Conservation (phyloP, 1,284 basidiomycete species). For the Microstroma glucosiphilum region DNA sequence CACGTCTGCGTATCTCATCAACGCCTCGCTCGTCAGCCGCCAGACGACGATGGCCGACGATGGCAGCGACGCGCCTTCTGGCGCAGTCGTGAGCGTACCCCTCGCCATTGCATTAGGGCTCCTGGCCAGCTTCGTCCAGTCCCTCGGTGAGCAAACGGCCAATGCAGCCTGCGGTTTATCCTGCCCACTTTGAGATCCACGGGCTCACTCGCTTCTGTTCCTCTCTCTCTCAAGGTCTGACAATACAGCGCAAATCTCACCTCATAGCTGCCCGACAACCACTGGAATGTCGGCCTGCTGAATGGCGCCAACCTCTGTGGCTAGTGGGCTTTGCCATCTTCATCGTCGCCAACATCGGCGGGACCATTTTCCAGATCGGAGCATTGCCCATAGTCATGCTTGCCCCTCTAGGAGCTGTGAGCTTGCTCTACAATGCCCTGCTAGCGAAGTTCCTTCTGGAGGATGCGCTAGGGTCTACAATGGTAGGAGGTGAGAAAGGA, state of each 20-base stretch:
- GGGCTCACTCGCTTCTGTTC: too few relatives aligned
- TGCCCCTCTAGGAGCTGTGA: constrained; percentile 76
- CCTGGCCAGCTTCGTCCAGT: constrained; percentile 80
- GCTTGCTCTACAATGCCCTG: constrained; percentile 89
- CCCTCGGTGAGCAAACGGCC: constrained; percentile 53
- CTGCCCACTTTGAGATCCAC: too few relatives aligned
- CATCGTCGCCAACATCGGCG: constrained; percentile 72
- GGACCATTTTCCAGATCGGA: constrained; percentile 90
- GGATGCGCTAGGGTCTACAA: constrained; percentile 75
- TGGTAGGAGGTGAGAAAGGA: constrained; percentile 60
- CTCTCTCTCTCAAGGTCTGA: constrained; percentile 58
- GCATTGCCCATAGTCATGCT: constrained; percentile 59
- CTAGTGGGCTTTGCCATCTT: constrained; percentile 62
- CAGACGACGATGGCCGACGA: too few relatives aligned
- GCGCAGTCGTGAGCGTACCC: constrained; percentile 18
- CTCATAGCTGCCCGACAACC: constrained; percentile 73
- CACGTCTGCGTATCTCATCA: too few relatives aligned
- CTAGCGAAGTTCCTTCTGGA: constrained; percentile 80
- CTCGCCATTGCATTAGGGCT: constrained; percentile 61
- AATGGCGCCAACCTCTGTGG: constrained; percentile 46
- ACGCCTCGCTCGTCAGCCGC: too few relatives aligned
- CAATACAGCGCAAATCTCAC: constrained; percentile 91
- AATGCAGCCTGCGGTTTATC: constrained; percentile 7
- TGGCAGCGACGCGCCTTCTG: too few relatives aligned
- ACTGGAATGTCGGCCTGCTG: constrained; percentile 47